Base-by-base conservation (phyloP, 306 rosid species). In the Casuarina glauca region DNA sequence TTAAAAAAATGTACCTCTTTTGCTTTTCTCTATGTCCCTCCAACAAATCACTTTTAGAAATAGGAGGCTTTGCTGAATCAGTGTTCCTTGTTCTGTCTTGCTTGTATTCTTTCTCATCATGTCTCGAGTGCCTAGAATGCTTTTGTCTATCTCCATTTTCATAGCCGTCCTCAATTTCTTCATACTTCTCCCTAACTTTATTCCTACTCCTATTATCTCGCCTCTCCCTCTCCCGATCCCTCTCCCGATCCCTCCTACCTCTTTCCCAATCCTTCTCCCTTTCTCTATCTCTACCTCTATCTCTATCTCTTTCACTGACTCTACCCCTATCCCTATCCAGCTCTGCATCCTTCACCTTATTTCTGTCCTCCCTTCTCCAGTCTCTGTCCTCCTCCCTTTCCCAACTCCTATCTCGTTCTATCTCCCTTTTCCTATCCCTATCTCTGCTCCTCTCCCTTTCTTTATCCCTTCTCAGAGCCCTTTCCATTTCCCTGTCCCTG, bases 371-470 rank as follows among this genome's bases (percentile, higher is more conserved):
- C 74, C 89, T 88, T 81, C 84, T 82, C 76, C 88, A 69, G 32
- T 85, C 89, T 78, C 84, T 85, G 53, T 85, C 89, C 70, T 42
- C 75, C 69, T 74, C 85, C n/a, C 81, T 50, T 19, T 90, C 93
- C 83, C 80, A 52, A 73, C 86, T 88, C 72, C 88, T 76, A 67
- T 82, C 90, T 49, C 86, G 63, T 71, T 90, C 96, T 78, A 62
- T 83, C 63, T 86, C 93, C 78, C 84, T 87, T 86, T 87, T 87
- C 84, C 82, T 72, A 67, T 83, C 91, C 80, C 84, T 79, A 73
- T 80, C 90, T 77, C 83, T 62, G 76, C 83, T 87, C 78, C 87
- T 89, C 45, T 82, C 93, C 68, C 79, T 82, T 71, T 87, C 92
- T 57, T 61, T 81, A 71, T 89, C 91, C 79, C 88, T 89, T 74